These are phyloP conservation scores for Daldinia concentrica DNA, from an alignment of 495 filamentous ascomycete genomes.

Conservation along the genomic window DNA sequence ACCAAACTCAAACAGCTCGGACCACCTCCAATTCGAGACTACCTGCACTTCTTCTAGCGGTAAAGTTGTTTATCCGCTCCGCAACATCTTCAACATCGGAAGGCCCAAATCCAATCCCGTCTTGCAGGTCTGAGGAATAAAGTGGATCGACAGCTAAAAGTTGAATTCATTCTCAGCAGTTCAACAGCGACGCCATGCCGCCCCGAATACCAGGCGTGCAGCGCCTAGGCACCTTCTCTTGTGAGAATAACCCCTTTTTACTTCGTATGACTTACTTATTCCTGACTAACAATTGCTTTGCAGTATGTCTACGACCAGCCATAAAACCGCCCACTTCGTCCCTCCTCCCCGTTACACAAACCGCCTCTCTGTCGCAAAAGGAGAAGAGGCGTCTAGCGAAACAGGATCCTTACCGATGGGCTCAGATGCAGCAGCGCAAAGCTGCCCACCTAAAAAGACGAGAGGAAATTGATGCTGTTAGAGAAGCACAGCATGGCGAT, in stretches of 20 bases:
- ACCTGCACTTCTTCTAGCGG: neutral
- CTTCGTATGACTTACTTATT: neutral
- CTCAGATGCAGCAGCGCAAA: conserved; percentile 80
- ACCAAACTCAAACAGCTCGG: too few relatives aligned
- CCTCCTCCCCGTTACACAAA: conserved; percentile 59
- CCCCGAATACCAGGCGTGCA: conserved; percentile 73
- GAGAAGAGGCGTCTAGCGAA: conserved; percentile 60
- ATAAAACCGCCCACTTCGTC: conserved; percentile 42
- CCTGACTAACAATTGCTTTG: conserved; percentile 31
- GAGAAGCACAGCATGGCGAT: conserved; percentile 71
- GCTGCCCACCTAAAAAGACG: conserved; percentile 79
- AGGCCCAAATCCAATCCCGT: conserved; percentile 5
- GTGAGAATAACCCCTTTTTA: conserved; percentile 54
- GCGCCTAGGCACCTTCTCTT: conserved; percentile 68
- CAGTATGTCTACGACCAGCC: conserved; percentile 62
- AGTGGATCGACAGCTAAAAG: conserved; percentile 38
- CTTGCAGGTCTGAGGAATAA: conserved; percentile 2
- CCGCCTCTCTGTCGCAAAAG: conserved; percentile 57
- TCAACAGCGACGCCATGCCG: conserved; percentile 66
- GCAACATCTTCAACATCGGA: neutral
- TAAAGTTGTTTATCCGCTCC: conserved; percentile 20
- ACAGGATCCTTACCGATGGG: conserved; percentile 72
- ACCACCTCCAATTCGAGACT: neutral
- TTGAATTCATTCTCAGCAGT: conserved; percentile 19
- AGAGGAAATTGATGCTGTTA: conserved; percentile 68